phyloP scores from a whole-genome alignment of 164 flowering plant species.

The Piper longum region DNA sequence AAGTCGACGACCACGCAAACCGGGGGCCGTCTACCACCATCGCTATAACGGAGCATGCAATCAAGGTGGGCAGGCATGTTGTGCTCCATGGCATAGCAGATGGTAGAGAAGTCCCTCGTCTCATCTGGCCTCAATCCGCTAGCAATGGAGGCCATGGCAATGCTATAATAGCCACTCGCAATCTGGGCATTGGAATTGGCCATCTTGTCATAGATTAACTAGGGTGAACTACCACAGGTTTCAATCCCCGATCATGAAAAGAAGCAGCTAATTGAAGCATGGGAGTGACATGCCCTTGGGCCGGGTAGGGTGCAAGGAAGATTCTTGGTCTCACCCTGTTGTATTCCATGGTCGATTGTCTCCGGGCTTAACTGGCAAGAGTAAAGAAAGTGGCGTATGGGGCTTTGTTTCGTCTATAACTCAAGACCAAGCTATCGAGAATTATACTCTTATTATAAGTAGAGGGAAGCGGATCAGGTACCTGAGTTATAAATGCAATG shows the following conservation, averaged over 20 bases:
- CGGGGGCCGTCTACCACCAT: constrained; percentile 15
- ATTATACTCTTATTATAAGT: too few species aligned
- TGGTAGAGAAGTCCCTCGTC: constrained; percentile 39
- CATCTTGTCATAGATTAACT: constrained; percentile 33
- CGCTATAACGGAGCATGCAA: constrained; percentile 12
- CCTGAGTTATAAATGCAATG: too few species aligned
- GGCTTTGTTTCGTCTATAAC: too few species aligned
- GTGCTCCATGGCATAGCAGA: constrained; percentile 51
- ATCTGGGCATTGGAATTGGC: not conserved
- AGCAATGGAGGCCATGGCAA: constrained; percentile 26
- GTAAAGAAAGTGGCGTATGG: too few species aligned
- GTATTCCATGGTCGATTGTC: constrained; percentile 8
- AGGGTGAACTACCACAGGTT: constrained; percentile 36
- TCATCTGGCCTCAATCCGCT: constrained; percentile 25
- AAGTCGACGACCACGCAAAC: constrained; percentile 52
- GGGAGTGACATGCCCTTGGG: constrained; percentile 86
- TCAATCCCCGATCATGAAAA: constrained; percentile 27
- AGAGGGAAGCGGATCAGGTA: too few species aligned
- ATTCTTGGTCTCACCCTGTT: constrained; percentile 16
- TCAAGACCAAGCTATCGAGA: too few species aligned
- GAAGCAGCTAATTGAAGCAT: constrained; percentile 45
- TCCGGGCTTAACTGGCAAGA: not conserved
- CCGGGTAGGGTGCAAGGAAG: constrained; percentile 72
- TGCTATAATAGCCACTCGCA: not conserved
- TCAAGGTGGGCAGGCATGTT: constrained; percentile 47